Evolutionary conservation across 2,329 filamentous ascomycete genomes (phyloP).

Genomic region (Fusarium ramigenum): DNA sequence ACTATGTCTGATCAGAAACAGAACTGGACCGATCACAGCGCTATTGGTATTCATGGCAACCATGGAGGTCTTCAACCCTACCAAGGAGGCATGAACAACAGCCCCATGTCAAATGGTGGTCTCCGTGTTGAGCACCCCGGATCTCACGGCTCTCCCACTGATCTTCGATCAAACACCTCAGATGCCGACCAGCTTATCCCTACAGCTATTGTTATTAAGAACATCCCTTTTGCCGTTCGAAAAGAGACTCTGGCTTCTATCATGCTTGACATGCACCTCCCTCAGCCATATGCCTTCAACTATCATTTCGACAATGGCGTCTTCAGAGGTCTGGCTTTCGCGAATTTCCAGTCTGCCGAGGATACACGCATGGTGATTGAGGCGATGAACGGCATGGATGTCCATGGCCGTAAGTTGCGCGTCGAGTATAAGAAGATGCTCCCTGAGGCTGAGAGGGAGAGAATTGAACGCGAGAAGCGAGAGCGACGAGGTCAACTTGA

Average conservation of each 20-base stretch:
- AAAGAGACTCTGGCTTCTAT: constrained; percentile 93
- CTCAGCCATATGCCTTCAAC: constrained; percentile 97
- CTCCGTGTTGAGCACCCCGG: constrained; percentile 56
- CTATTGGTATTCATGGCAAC: constrained; percentile 54
- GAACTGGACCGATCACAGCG: constrained; percentile 62
- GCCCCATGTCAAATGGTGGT: constrained; percentile 51
- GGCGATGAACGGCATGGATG: constrained; percentile 92
- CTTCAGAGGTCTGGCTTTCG: constrained; percentile 94
- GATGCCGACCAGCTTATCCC: constrained; percentile 91
- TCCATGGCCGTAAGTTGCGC: constrained; percentile 91
- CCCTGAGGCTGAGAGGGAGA: constrained; percentile 89
- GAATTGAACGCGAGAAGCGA: constrained; percentile 96
- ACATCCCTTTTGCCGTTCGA: constrained; percentile 97
- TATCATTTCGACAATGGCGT: constrained; percentile 99
- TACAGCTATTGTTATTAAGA: constrained; percentile 99
- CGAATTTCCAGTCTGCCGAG: constrained; percentile 95
- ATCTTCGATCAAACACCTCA: constrained; percentile 54
- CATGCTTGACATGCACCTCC: constrained; percentile 94
- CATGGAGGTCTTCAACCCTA: constrained; percentile 51
- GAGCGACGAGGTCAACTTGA: constrained; percentile 95
- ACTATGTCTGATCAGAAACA: constrained; percentile 40
- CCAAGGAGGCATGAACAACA: constrained; percentile 48
- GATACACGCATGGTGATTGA: constrained; percentile 95
- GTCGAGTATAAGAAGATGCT: constrained; percentile 99
- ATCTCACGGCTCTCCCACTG: constrained; percentile 52